phyloP scores from a whole-genome alignment of 1,284 basidiomycete species.

The Porodaedalea pini region DNA sequence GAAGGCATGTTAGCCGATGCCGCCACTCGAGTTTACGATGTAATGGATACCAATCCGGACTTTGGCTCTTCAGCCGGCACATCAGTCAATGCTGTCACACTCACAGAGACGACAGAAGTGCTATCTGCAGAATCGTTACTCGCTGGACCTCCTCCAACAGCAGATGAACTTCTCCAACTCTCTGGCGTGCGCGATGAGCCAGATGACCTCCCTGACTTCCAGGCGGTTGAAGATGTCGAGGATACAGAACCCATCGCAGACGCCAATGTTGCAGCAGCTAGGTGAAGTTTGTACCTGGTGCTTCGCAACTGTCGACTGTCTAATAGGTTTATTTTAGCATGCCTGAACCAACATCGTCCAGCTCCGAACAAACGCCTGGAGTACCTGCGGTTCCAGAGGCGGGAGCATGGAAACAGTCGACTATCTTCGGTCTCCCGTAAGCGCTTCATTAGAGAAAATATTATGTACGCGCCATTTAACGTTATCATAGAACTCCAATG shows the following conservation, averaged over 20 bases:
- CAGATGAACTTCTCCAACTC: conserved; percentile 6
- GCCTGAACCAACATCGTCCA: neutral
- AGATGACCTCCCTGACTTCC: conserved; percentile 10
- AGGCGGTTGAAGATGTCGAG: conserved; percentile 1
- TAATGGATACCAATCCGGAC: conserved; percentile 2
- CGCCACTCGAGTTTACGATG: neutral
- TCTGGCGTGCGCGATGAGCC: neutral
- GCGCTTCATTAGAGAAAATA: neutral
- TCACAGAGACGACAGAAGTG: neutral
- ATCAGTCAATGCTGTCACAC: neutral
- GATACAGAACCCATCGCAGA: neutral
- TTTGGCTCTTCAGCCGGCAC: neutral
- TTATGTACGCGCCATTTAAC: neutral
- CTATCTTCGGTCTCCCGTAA: conserved; percentile 14
- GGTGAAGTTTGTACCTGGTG: neutral
- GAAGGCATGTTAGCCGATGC: neutral
- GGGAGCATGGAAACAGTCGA: conserved; percentile 6
- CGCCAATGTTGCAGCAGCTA: neutral
- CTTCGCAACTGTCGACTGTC: neutral
- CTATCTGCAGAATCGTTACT: neutral
- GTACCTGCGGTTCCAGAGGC: neutral
- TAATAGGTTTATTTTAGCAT: neutral
- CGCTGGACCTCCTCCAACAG: conserved; percentile 11
- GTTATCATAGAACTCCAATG: neutral
- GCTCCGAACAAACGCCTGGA: neutral